Evolutionary conservation across 495 filamentous ascomycete species (phyloP), one percentile per base, ranked within the genome.

Genomic region (Lophium mytilinum): DNA sequence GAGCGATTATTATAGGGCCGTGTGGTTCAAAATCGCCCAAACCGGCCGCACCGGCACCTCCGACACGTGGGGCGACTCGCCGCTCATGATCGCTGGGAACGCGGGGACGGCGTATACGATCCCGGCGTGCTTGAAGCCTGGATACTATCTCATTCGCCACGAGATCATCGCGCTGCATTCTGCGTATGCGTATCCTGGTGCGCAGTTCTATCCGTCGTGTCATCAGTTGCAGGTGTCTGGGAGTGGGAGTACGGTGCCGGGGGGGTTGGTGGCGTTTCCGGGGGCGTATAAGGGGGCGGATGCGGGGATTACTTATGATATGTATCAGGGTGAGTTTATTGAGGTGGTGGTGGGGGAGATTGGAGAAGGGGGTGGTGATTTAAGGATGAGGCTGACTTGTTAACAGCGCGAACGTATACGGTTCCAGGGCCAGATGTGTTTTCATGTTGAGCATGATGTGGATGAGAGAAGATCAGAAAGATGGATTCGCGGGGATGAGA

Each of bases 21-120:
- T 79, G 24, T 79, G 75, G 76, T 78, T 62, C 59, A 62, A 65
- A 46, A 39, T 65, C 37, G 39, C 48, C 9, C 54, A 65, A 53
- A 55, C 39, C 7, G 63, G 63, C 36, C 63, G 58, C 37, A 30
- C 9, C 15, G 59, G 58, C 17, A 58, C 63, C 12, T 39, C 55
- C 12, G 56, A 62, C 55, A 52, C 64, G 30, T 77, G 71, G 66
- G 69, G 61, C 51, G 68, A 62, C 42, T 74, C 69, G 11, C 50
- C 46, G 0, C 62, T 70, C 37, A 77, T 71, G 54, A 60, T 50
- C 14, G 42, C 50, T 37, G 59, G 55, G 24, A 56, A 56, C 9
- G 46, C 37, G 4, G 35, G 37, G 35, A 52, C 36, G 33, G 36
- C 19, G 7, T 58, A 62, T 52, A 62, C 55, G 14, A 62, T 62